A percentile compares a stretch with the other conserved stretches of the same genome.
These are phyloP conservation scores for Tetracladium maxilliforme DNA, from an alignment of 2,329 filamentous ascomycete genomes.

Conservation along the genomic window DNA sequence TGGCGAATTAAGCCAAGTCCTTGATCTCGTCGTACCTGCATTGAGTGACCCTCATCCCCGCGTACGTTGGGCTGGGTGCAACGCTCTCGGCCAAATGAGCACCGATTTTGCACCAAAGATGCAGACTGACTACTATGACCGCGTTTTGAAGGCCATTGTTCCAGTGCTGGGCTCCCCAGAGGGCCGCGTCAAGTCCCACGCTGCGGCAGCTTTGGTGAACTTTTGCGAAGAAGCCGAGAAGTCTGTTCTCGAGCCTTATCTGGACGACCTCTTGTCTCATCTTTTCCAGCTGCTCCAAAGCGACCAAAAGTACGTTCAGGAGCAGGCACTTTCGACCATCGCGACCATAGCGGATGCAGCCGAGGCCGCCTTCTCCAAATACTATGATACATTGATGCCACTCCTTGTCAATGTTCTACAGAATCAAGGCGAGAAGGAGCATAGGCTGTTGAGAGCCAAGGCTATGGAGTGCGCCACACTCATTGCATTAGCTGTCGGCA, in stretches of 20 bases:
- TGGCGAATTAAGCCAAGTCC: slow-evolving; percentile 81
- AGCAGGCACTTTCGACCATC: slow-evolving; percentile 94
- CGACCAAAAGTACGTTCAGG: slow-evolving; percentile 90
- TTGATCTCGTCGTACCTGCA: slow-evolving; percentile 87
- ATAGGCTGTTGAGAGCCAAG: slow-evolving; percentile 80
- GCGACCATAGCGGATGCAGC: slow-evolving; percentile 98
- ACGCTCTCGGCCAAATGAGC: slow-evolving; percentile 98
- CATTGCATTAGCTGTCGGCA: slow-evolving; percentile 88
- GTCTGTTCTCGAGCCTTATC: slow-evolving; percentile 77
- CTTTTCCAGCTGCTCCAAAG: slow-evolving; percentile 81
- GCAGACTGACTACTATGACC: slow-evolving; percentile 88
- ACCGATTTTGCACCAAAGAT: slow-evolving; percentile 97
- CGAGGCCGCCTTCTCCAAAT: slow-evolving; percentile 85
- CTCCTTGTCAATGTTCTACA: slow-evolving; percentile 79
- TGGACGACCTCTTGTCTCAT: slow-evolving; percentile 73
- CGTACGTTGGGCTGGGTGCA: slow-evolving; percentile 94
- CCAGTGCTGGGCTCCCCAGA: slow-evolving; percentile 83
- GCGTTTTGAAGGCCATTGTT: slow-evolving; percentile 80
- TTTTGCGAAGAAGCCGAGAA: slow-evolving; percentile 98
- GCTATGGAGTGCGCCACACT: slow-evolving; percentile 98
- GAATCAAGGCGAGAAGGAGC: slow-evolving; percentile 86
- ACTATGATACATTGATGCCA: slow-evolving; percentile 94
- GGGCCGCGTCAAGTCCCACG: slow-evolving; percentile 89
- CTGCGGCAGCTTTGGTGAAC: slow-evolving; percentile 94
- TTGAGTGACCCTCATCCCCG: slow-evolving; percentile 82